Evolutionary conservation across 2,329 filamentous ascomycete species (phyloP), one percentile per base, ranked within the genome.

Genomic region (Monosporascus sp.): DNA sequence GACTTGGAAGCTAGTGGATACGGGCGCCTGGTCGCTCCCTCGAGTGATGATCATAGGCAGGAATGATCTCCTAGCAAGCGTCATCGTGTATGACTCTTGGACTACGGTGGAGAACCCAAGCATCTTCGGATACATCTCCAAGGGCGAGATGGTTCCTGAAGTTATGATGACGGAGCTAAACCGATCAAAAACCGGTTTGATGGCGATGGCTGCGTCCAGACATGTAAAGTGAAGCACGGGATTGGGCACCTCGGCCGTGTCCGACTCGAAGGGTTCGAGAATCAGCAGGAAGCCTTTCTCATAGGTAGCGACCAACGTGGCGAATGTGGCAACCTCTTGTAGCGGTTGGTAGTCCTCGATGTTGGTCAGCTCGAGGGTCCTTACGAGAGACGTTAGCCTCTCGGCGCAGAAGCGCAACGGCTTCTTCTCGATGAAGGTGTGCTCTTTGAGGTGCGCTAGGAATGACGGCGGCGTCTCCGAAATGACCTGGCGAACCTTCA

Each of bases 41-140:
- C 93, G 83, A 1, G 94, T 97, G 36, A 99, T 91, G 58, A 99
- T 94, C 90, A 99, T 95, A 1, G 94, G 94, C 57, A 99, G 74
- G 74, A 99, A 99, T n/a, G 94, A 96, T 52, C 88, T 83, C 44
- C 95, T 83, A 2, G 93, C 93, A 6, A 99, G 81, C 0, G 94
- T 97, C 91, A 99, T 99, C 57, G 84, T 85, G 73, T 99, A 99
- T 0, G 95, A 99, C 70, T 99, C 92, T 67, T 97, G 92, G 3
- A 97, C 88, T 0, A 97, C 91, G 1, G 92, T 90, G 9, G 81
- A 80, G 72, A 99, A 99, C 50, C 90, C 88, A 25, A 99, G 84
- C 92, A 99, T 99, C 66, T 96, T 97, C 0, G 94, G 95, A 65
- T 99, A 99, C 88, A 99, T 99, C 68, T 99, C 95, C 3, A 99